Evolutionary conservation across 73 alveolate species (phyloP).

Genomic region (Stentor roeselii): DNA sequence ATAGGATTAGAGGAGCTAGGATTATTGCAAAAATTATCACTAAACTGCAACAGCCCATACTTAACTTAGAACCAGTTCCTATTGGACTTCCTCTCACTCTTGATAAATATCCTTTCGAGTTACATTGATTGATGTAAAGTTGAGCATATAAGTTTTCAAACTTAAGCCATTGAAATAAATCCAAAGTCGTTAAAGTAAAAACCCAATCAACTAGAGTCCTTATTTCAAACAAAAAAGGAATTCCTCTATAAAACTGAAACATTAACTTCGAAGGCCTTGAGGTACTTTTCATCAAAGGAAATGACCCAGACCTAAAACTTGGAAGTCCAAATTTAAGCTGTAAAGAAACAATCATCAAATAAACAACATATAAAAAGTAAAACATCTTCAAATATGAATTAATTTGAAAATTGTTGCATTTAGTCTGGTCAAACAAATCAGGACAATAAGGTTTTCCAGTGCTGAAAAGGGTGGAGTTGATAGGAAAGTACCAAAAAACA

Average conservation of each 20-base stretch:
- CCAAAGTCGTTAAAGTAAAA: constrained; percentile 72
- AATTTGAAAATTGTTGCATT: constrained; percentile 48
- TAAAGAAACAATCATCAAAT: constrained; percentile 64
- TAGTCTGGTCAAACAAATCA: constrained; percentile 14
- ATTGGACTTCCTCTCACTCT: constrained; percentile 12
- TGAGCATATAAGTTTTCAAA: constrained; percentile 74
- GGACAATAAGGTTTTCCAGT: constrained; percentile 35
- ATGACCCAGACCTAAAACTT: constrained; percentile 74
- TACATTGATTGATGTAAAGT: constrained; percentile 33
- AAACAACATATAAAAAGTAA: constrained; percentile 67
- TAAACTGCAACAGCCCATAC: constrained; percentile 45
- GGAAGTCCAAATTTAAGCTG: constrained; percentile 82
- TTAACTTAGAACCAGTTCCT: constrained; percentile 32
- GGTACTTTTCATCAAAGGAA: constrained; percentile 40
- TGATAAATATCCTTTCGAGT: constrained; percentile 29
- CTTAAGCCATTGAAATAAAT: constrained; percentile 84
- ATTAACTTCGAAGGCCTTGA: constrained; percentile 1
- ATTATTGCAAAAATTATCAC: constrained; percentile 34
- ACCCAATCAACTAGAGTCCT: constrained; percentile 89
- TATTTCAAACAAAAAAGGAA: constrained; percentile 83
- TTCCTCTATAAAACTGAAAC: constrained; percentile 54
- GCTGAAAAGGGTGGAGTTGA: constrained; percentile 26
- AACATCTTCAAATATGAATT: constrained; percentile 50
- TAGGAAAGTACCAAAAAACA: constrained; percentile 55
- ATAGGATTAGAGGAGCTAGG: constrained; percentile 44